Percentiles rank a stretch among this genome's conserved stretches.
phyloP scores from a whole-genome alignment of 805 yeast genomes.

The Maudiozyma barnettii region DNA sequence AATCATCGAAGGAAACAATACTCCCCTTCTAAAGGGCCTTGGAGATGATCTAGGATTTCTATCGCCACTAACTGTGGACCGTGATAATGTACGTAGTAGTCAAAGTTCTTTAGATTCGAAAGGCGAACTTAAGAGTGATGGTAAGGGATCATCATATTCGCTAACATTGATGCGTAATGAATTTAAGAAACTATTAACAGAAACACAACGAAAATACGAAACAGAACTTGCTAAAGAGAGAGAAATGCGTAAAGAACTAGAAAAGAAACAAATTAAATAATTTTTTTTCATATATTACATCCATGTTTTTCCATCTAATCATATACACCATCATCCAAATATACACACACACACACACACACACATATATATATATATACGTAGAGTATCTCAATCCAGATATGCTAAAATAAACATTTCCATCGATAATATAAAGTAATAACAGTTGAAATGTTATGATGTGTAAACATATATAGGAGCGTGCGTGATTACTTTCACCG shows the following conservation, averaged over 20 bases:
- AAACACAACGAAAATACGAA: slow-evolving; percentile 54
- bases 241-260: slow-evolving; percentile 20
- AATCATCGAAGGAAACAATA: neutral
- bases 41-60: neutral
- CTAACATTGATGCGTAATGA: slow-evolving; percentile 56
- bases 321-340: neutral
- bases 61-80: neutral
- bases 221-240: slow-evolving; percentile 48
- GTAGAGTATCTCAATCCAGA: too few species aligned
- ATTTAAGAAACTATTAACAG: slow-evolving; percentile 54
- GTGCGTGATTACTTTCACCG: too few species aligned
- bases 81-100: neutral
- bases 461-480: too few species aligned
- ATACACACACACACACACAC: too few species aligned
- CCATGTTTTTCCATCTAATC: neutral
- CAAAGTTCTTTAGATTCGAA: neutral
- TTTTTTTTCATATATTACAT: neutral
- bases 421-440: too few species aligned
- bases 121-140: neutral
- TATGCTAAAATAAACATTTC: too few species aligned
- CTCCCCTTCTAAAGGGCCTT: neutral
- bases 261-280: neutral
- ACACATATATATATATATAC: too few species aligned
- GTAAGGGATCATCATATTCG: slow-evolving; percentile 24
- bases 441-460: too few species aligned